Conservation (phyloP, 1,284 basidiomycete genomes). For the Pseudozyma pruni region DNA sequence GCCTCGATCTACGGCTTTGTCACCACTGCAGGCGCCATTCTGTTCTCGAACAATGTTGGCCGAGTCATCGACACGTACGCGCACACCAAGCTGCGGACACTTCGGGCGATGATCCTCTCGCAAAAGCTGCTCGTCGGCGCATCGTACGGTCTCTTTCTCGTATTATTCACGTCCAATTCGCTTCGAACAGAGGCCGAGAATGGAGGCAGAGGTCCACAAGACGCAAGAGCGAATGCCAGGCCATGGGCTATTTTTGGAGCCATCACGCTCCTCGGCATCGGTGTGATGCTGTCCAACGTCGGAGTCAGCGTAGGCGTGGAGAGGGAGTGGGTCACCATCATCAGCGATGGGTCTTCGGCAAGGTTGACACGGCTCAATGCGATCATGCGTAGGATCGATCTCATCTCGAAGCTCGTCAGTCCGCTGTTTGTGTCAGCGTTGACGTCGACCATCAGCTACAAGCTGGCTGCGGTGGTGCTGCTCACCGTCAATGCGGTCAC, state of each 20-base stretch:
- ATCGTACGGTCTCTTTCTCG: conserved; percentile 69
- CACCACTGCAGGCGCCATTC: conserved; percentile 69
- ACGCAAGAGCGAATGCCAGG: conserved; percentile 12
- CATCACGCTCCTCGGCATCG: conserved; percentile 69
- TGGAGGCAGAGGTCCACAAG: conserved; percentile 35
- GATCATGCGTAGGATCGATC: conserved; percentile 71
- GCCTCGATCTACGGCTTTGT: conserved; percentile 72
- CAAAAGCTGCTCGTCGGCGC: conserved; percentile 71
- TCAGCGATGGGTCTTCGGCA: conserved; percentile 63
- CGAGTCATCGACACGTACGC: conserved; percentile 70
- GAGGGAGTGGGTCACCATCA: conserved; percentile 73
- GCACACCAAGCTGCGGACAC: conserved; percentile 68
- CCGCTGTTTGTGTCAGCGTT: conserved; percentile 74
- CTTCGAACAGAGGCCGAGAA: conserved; percentile 46
- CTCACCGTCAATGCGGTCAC: conserved; percentile 42
- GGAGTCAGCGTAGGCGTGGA: conserved; percentile 73
- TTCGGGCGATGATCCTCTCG: conserved; percentile 70
- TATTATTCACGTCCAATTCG: conserved; percentile 56
- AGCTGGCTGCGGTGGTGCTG: conserved; percentile 42
- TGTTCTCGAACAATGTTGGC: conserved; percentile 71
- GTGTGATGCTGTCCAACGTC: conserved; percentile 69
- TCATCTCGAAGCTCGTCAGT: conserved; percentile 73
- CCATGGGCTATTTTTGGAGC: conserved; percentile 68
- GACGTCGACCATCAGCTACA: conserved; percentile 64
- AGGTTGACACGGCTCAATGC: conserved; percentile 65